These are phyloP conservation scores for Suhomyces bribrorum DNA, from an alignment of 1,139 yeast genomes.

Conservation along the genomic window DNA sequence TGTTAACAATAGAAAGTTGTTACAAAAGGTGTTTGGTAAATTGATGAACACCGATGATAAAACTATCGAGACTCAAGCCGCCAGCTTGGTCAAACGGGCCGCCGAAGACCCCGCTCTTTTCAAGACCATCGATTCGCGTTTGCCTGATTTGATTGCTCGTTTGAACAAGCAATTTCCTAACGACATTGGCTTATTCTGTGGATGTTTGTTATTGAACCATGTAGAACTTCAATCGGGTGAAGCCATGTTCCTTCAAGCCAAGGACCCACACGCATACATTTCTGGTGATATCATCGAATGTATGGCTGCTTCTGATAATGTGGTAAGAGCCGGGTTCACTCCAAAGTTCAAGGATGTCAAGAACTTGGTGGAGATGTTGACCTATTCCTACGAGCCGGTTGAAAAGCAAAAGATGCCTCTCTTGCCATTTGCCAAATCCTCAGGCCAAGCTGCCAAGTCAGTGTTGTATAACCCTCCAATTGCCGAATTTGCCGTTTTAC, in stretches of 20 bases:
- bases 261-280: slow-evolving; percentile 97
- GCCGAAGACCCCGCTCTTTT: slow-evolving; percentile 49
- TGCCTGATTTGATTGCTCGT: slow-evolving; percentile 73
- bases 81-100: slow-evolving; percentile 63
- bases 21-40: slow-evolving; percentile 73
- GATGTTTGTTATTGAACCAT: slow-evolving; percentile 88
- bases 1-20: slow-evolving; percentile 55
- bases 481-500: slow-evolving; percentile 90
- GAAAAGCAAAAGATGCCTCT: slow-evolving; percentile 90
- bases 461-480: slow-evolving; percentile 92
- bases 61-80: slow-evolving; percentile 55
- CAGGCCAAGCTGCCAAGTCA: slow-evolving; percentile 63
- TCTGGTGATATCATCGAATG: slow-evolving; percentile 97
- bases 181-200: slow-evolving; percentile 95
- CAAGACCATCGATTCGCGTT: slow-evolving; percentile 43
- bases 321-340: slow-evolving; percentile 97
- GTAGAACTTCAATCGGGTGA: slow-evolving; percentile 84
- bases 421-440: slow-evolving; percentile 57
- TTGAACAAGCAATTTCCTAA: slow-evolving; percentile 86
- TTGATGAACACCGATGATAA: slow-evolving; percentile 78
- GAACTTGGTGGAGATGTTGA: slow-evolving; percentile 85
- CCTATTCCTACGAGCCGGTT: slow-evolving; percentile 85
- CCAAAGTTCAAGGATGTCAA: slow-evolving; percentile 96
- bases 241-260: slow-evolving; percentile 94
- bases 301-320: slow-evolving; percentile 99